Evolutionary conservation across 768 basidiomycete genomes (phyloP).

Genomic region (Serendipita indica): DNA sequence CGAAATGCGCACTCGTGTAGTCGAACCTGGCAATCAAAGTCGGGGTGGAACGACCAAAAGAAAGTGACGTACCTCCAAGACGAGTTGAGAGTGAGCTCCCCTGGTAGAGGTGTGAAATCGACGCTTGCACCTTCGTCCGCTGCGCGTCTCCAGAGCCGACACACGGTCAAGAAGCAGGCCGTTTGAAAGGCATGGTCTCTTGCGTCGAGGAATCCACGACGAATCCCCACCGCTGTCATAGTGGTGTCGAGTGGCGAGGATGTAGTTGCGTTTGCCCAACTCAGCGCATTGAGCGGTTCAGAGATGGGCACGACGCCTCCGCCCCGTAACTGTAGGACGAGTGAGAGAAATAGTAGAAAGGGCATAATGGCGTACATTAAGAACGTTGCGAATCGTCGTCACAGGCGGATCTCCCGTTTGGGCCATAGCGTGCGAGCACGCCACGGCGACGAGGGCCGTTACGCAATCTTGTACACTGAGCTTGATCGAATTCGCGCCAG

Average conservation of each 20-base stretch:
- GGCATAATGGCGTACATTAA: neutral
- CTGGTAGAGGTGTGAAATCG: neutral
- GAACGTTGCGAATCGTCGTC: neutral
- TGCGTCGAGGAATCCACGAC: neutral
- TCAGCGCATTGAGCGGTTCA: neutral
- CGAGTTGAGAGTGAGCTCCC: neutral
- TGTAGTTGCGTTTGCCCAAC: neutral
- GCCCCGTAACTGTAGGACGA: neutral
- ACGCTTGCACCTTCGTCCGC: neutral
- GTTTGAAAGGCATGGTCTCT: neutral
- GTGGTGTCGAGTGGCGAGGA: neutral
- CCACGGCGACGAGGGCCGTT: neutral
- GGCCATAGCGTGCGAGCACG: conserved; percentile 1
- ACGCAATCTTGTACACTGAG: conserved; percentile 2
- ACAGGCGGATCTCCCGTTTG: neutral
- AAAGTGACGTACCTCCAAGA: neutral
- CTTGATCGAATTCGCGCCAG: neutral
- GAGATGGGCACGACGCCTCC: neutral
- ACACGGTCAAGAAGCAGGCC: neutral
- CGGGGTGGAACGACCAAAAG: neutral
- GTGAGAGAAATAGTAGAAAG: neutral
- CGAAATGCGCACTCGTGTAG: conserved; percentile 4
- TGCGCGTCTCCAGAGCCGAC: neutral
- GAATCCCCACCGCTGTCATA: neutral
- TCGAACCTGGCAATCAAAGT: neutral